Conservation (phyloP, 306 rosid species). For the Vachellia collinsii region DNA sequence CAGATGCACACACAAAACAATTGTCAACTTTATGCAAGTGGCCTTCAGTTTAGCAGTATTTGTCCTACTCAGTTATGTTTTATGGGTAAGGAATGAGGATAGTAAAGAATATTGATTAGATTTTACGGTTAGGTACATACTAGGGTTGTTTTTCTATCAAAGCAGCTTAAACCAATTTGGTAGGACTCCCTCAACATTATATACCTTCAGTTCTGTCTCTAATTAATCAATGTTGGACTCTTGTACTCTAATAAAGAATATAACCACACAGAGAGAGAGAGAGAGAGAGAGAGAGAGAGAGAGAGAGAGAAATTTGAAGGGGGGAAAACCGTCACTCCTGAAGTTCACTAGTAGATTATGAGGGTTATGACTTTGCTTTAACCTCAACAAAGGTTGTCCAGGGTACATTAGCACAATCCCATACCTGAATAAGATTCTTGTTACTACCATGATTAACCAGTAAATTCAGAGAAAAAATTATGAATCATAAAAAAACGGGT, state of each 20-base stretch:
- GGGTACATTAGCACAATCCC: constrained; percentile 58
- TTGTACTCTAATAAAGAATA: background rate
- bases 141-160: no score
- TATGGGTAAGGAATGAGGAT: background rate
- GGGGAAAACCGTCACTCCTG: constrained; percentile 47
- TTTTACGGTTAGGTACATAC: no score
- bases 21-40: constrained; percentile 2
- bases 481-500: background rate
- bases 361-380: constrained; percentile 81
- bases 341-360: constrained; percentile 77
- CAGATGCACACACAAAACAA: background rate
- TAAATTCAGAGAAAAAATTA: background rate
- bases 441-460: constrained; percentile 14
- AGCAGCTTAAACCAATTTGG: no score
- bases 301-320: background rate
- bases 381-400: constrained; percentile 64
- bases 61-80: background rate
- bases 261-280: no score
- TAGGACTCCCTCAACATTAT: no score
- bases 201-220: no score
- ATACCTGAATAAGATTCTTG: constrained; percentile 48
- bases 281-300: no score
- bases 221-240: no score
- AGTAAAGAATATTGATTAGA: background rate
- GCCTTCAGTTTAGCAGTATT: constrained; percentile 11